These are phyloP conservation scores for Luffa acutangula DNA, from an alignment of 306 rosid genomes.

Conservation along the genomic window DNA sequence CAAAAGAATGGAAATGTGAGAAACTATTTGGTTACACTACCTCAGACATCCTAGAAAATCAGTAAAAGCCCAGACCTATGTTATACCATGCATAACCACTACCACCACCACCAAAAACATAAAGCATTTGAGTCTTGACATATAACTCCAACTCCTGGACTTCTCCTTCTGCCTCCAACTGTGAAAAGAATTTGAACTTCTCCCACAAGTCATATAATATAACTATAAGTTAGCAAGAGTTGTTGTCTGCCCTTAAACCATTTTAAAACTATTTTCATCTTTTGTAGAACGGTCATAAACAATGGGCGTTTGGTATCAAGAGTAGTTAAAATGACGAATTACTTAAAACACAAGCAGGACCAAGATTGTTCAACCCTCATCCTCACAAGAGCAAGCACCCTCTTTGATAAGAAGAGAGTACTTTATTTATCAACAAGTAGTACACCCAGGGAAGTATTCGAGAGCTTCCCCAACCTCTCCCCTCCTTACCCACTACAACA, in stretches of 20 bases:
- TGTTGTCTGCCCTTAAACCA: background rate
- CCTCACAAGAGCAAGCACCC: background rate
- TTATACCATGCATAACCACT: constrained; percentile 30
- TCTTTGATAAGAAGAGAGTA: no score
- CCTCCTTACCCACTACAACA: no score
- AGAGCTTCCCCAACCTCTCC: no score
- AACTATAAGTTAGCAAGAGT: background rate
- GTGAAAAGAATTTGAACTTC: constrained; percentile 14
- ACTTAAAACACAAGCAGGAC: background rate
- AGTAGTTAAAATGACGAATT: background rate
- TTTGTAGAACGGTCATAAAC: background rate
- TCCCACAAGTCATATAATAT: constrained; percentile 2
- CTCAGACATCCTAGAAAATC: constrained; percentile 10
- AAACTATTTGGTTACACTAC: background rate
- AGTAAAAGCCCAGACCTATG: constrained; percentile 25
- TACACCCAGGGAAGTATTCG: no score
- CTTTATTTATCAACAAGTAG: no score
- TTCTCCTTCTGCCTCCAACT: constrained; percentile 35
- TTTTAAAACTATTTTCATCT: background rate
- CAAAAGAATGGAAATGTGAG: constrained; percentile 10
- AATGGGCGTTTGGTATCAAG: background rate
- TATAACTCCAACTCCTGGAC: constrained; percentile 29
- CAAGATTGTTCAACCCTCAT: background rate
- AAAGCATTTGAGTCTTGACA: constrained; percentile 19
- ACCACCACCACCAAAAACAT: constrained; percentile 35